Evolutionary conservation across 2,329 filamentous ascomycete species (phyloP).

Genomic region (Sordariomycetes sp.): DNA sequence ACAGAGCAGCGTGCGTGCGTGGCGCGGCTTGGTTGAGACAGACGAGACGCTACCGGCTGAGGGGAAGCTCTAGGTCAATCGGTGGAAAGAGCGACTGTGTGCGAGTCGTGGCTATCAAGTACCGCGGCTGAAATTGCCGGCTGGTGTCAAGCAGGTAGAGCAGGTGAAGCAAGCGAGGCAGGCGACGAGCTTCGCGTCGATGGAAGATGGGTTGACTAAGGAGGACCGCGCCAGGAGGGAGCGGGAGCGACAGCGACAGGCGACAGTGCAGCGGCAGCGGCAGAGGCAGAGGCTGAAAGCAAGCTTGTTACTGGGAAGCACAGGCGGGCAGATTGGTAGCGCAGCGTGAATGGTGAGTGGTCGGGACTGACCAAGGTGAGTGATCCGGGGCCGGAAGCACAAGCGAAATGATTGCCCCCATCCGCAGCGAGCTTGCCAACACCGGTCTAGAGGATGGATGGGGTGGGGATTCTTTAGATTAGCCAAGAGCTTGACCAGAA

Average conservation of each 20-base stretch:
- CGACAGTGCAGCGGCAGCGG: slow-evolving; percentile 6
- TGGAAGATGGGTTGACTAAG: slow-evolving; percentile 2
- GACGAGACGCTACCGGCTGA: neutral
- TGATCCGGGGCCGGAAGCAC: slow-evolving; percentile 24
- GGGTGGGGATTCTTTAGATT: slow-evolving; percentile 22
- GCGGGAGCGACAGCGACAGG: slow-evolving; percentile 28
- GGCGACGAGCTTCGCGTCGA: slow-evolving; percentile 2
- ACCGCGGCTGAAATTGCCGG: neutral
- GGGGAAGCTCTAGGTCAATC: neutral
- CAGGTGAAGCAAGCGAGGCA: too few relatives aligned
- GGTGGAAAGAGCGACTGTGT: neutral
- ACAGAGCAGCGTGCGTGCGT: slow-evolving; percentile 3
- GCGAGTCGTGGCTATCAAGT: too few relatives aligned
- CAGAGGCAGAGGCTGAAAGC: too few relatives aligned
- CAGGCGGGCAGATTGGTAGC: neutral
- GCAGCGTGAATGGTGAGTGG: neutral
- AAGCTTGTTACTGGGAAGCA: too few relatives aligned
- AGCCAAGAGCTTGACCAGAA: slow-evolving; percentile 11
- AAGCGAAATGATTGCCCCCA: slow-evolving; percentile 46
- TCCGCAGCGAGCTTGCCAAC: too few relatives aligned
- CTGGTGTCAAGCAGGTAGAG: neutral
- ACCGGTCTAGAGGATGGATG: slow-evolving; percentile 19
- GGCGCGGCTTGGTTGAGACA: slow-evolving; percentile 2
- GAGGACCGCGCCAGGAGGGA: slow-evolving; percentile 2
- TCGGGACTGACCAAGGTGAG: neutral